Evolutionary conservation across 768 basidiomycete species (phyloP).

Genomic region (Zangia roseola): DNA sequence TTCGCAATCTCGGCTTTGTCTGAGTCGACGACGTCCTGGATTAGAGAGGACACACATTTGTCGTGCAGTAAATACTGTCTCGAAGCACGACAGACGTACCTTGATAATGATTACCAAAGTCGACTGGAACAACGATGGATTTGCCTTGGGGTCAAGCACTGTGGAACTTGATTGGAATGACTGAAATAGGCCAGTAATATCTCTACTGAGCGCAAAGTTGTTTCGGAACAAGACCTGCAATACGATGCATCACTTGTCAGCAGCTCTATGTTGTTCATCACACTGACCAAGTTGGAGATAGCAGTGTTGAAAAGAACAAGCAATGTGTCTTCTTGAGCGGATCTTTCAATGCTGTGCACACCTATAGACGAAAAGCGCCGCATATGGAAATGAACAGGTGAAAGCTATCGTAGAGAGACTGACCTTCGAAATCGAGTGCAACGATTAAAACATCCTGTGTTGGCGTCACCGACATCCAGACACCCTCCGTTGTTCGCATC

Average conservation of each 20-base stretch:
- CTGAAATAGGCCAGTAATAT: constrained; percentile 59
- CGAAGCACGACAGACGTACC: constrained; percentile 24
- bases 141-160: constrained; percentile 55
- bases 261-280: constrained; percentile 9
- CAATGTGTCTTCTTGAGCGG: constrained; percentile 61
- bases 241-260: not conserved
- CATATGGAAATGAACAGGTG: not conserved
- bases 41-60: not conserved
- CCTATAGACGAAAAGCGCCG: constrained; percentile 27
- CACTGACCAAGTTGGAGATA: constrained; percentile 58
- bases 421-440: constrained; percentile 65
- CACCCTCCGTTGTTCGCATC: constrained; percentile 66
- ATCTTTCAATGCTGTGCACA: constrained; percentile 63
- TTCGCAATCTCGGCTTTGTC: constrained; percentile 56
- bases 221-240: constrained; percentile 60
- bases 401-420: not conserved
- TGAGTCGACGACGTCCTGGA: constrained; percentile 64
- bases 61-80: fast-evolving
- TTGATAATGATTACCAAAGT: constrained; percentile 64
- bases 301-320: constrained; percentile 66
- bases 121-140: constrained; percentile 58
- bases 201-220: constrained; percentile 60
- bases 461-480: constrained; percentile 68
- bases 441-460: constrained; percentile 54
- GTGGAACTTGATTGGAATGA: constrained; percentile 61